These are phyloP conservation scores for Liriodendron chinense DNA, from an alignment of 164 flowering plant genomes.

Conservation along the genomic window DNA sequence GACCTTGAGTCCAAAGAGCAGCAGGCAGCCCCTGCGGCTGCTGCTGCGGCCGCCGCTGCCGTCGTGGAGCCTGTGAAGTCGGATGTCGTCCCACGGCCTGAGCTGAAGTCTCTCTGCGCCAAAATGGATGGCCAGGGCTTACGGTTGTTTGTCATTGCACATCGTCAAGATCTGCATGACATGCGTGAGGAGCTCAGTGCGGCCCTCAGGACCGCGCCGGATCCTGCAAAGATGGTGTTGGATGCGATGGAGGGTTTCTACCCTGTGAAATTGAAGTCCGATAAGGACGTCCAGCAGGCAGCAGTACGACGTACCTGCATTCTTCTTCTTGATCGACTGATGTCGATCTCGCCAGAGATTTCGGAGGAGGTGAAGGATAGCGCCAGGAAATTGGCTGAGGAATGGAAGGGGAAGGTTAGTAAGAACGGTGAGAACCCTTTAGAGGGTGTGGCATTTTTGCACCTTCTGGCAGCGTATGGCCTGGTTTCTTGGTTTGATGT, in stretches of 20 bases:
- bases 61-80: not conserved
- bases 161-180: constrained; percentile 22
- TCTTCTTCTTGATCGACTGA: constrained; percentile 46
- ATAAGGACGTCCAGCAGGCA: constrained; percentile 19
- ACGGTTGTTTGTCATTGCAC: constrained; percentile 29
- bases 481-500: constrained; percentile 32
- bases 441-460: constrained; percentile 47
- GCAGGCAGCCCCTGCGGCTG: not conserved
- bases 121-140: constrained; percentile 58
- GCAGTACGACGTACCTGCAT: constrained; percentile 34
- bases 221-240: constrained; percentile 52
- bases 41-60: not conserved
- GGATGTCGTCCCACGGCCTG: constrained; percentile 27
- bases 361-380: constrained; percentile 29
- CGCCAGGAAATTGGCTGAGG: constrained; percentile 47
- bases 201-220: constrained; percentile 40
- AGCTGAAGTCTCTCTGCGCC: constrained; percentile 39
- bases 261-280: constrained; percentile 3
- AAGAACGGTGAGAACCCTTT: constrained; percentile 23
- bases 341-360: constrained; percentile 19
- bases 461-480: constrained; percentile 46
- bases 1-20: constrained; percentile 20
- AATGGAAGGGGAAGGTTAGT: constrained; percentile 50
- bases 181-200: constrained; percentile 37
- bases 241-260: constrained; percentile 52